These are phyloP conservation scores for Globisporangium barbulae DNA, from an alignment of 352 stramenopile species.

Conservation along the genomic window DNA sequence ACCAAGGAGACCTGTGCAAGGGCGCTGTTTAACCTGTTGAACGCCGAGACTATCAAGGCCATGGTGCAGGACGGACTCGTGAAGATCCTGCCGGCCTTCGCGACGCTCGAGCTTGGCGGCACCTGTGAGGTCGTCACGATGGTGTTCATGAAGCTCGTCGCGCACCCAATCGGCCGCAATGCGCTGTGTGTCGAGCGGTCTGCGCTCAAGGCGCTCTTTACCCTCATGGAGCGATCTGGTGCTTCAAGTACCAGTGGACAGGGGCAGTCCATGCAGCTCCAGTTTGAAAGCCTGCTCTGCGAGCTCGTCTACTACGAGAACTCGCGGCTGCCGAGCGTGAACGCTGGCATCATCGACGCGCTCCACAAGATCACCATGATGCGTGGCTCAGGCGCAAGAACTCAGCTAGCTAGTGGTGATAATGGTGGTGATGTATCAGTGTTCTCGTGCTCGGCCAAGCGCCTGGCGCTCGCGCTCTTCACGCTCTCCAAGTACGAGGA, in stretches of 20 bases:
- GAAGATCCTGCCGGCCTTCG: slow-evolving; percentile 55
- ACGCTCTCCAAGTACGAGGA: slow-evolving; percentile 43
- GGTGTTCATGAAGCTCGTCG: slow-evolving; percentile 58
- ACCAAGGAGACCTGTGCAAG: slow-evolving; percentile 74
- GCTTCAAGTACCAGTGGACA: background rate
- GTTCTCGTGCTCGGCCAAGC: slow-evolving; percentile 9
- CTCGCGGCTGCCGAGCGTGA: slow-evolving; percentile 43
- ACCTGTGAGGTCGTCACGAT: slow-evolving; percentile 38
- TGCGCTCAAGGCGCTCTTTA: slow-evolving; percentile 50
- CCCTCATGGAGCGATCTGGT: slow-evolving; percentile 30
- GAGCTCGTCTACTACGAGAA: slow-evolving; percentile 57
- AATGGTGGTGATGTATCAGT: slow-evolving; percentile 9
- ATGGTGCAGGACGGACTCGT: slow-evolving; percentile 69
- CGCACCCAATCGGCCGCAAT: slow-evolving; percentile 36
- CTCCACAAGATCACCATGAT: slow-evolving; percentile 27
- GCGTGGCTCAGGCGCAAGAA: background rate
- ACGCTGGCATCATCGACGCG: slow-evolving; percentile 52
- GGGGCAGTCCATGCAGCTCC: slow-evolving; percentile 14
- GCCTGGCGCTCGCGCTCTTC: slow-evolving; percentile 51
- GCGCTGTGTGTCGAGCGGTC: slow-evolving; percentile 41
- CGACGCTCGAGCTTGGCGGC: slow-evolving; percentile 22
- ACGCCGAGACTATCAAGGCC: slow-evolving; percentile 46
- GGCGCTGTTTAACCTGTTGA: slow-evolving; percentile 66
- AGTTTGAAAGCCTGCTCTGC: slow-evolving; percentile 43
- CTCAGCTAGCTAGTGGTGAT: background rate